Base-by-base conservation (phyloP, 768 basidiomycete genomes). In the Xerocomellus amylosporus region DNA sequence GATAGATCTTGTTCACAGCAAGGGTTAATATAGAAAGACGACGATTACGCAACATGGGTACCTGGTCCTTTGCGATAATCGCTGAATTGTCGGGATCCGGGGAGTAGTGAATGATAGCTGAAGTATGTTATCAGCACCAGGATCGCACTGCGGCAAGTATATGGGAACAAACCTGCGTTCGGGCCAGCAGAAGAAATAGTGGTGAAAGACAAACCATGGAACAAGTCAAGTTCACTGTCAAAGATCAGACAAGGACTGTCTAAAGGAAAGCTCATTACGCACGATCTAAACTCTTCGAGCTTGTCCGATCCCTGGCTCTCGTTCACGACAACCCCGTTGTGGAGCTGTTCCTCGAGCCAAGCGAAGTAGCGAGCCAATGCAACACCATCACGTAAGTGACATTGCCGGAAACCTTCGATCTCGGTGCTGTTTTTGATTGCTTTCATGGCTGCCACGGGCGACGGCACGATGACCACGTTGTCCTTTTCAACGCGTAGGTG, bases 151-250 rank as follows among this genome's bases (percentile, higher is more conserved):
- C 8, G 0, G 8, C 34, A 38, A 39, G 8, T 15, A 53, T 33
- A 4, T 9, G 7, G 36, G 28, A 30, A 71, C 80, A 30, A 66
- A 92, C 92, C 92, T 56, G 85, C 93, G 66, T 98, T 98, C 0
- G 94, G 85, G 0, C 96, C 96, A 6, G 90, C 85, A 0, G 91
- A 88, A 1, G 94, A 97, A 51, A 99, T 98, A 0, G 97, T 97
- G 0, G 81, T 71, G 69, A 99, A 99, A 2, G 93, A 95, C 14
- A 95, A 73, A 0, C 96, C 96, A 59, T 81, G 85, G 79, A 92
- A 99, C 46, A 85, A 64, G 28, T 83, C 81, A 22, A 90, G 78
- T 65, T 93, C 84, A 9, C 93, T 94, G 15, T 7, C 22, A 42
- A 41, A 33, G 12, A 33, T 58, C 43, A 57, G 51, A 49, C 34